These are phyloP conservation scores for Pezicula carpinea DNA, from an alignment of 2,329 filamentous ascomycete species.

Conservation along the genomic window DNA sequence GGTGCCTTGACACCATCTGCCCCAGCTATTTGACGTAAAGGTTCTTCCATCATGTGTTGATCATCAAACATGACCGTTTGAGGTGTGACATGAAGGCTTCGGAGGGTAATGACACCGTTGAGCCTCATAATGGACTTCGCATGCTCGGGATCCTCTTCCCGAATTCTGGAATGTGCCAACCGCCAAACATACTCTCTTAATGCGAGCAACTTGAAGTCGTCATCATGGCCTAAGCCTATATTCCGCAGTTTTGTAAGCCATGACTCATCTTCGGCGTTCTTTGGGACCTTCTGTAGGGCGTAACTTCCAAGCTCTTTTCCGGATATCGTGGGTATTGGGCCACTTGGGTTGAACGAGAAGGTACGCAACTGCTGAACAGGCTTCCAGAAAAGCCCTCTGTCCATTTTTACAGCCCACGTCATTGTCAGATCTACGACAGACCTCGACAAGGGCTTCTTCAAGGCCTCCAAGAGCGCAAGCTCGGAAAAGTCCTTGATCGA, in stretches of 20 bases:
- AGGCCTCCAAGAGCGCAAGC: slow-evolving; percentile 68
- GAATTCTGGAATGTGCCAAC: slow-evolving; percentile 66
- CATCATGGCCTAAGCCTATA: slow-evolving; percentile 74
- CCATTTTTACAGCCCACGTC: slow-evolving; percentile 77
- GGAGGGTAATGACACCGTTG: slow-evolving; percentile 69
- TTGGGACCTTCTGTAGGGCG: slow-evolving; percentile 59
- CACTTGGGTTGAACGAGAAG: slow-evolving; percentile 61
- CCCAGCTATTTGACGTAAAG: slow-evolving; percentile 28
- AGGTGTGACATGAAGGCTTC: slow-evolving; percentile 70
- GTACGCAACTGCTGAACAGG: slow-evolving; percentile 64
- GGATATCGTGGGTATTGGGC: slow-evolving; percentile 47
- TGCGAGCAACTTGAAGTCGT: slow-evolving; percentile 84
- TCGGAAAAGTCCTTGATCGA: slow-evolving; percentile 67
- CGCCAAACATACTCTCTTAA: slow-evolving; percentile 90
- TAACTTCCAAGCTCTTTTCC: slow-evolving; percentile 51
- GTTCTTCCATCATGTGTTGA: slow-evolving; percentile 48
- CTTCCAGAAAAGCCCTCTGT: slow-evolving; percentile 86
- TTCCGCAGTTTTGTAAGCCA: slow-evolving; percentile 85
- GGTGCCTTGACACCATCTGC: slow-evolving; percentile 29
- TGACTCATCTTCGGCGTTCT: slow-evolving; percentile 88
- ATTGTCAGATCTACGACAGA: slow-evolving; percentile 80
- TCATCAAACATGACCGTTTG: slow-evolving; percentile 94
- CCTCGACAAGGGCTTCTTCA: slow-evolving; percentile 78
- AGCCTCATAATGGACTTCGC: slow-evolving; percentile 36
- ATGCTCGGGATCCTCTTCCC: slow-evolving; percentile 34